Conservation (phyloP, 257 asterid genomes). For the Coffea canephora region DNA sequence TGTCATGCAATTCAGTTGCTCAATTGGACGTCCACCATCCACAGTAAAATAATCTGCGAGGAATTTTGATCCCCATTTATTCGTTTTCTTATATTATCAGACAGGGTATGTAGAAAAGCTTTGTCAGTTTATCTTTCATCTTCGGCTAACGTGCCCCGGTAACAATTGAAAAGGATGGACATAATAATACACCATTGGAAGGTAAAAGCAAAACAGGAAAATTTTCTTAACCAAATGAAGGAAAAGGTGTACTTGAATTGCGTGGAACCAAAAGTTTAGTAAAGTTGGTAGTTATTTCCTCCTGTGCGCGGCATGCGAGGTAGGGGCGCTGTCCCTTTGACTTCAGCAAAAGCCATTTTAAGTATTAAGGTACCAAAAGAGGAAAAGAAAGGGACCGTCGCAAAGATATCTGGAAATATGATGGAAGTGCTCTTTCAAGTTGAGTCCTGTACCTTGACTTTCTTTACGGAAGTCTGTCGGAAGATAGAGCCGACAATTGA, state of each 20-base stretch:
- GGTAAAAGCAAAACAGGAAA: neutral
- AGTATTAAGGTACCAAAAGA: neutral
- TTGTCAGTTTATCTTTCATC: neutral
- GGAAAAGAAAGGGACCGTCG: conserved; percentile 3
- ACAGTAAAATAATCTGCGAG: neutral
- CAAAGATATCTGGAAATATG: neutral
- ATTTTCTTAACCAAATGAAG: neutral
- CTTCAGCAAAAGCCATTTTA: conserved; percentile 22
- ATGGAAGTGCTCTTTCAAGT: neutral
- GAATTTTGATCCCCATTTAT: too few species aligned
- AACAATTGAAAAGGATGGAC: neutral
- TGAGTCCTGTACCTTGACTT: neutral
- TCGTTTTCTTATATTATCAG: too few species aligned
- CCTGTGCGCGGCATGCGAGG: neutral
- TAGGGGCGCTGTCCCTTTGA: conserved; percentile 19
- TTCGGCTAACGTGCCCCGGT: neutral
- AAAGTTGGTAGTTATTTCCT: neutral
- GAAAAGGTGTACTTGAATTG: neutral
- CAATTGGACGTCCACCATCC: neutral
- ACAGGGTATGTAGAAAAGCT: too few species aligned
- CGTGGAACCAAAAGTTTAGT: neutral
- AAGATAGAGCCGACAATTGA: too few species aligned
- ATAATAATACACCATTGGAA: neutral
- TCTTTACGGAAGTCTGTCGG: too few species aligned
- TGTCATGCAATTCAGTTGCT: neutral